A percentile compares a stretch with the other conserved stretches of the same genome.
phyloP scores from a whole-genome alignment of 2,329 filamentous ascomycete genomes.

The Cercospora sesami region DNA sequence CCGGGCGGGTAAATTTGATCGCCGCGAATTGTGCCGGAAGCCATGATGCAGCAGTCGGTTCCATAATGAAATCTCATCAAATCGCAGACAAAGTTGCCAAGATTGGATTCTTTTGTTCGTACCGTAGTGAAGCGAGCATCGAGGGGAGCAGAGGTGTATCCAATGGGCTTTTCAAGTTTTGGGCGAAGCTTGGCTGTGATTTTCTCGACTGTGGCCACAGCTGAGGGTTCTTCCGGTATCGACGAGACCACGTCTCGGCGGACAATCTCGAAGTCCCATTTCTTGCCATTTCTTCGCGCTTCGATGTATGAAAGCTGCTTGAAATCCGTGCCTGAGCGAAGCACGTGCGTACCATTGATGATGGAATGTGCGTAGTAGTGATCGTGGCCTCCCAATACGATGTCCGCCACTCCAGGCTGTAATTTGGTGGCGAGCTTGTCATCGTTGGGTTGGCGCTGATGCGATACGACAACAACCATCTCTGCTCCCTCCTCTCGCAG shows the following conservation, averaged over 20 bases:
- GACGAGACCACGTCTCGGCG: constrained; percentile 57
- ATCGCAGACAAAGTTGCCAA: constrained; percentile 89
- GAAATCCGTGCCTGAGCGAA: constrained; percentile 89
- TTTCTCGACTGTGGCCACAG: constrained; percentile 63
- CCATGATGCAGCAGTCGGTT: constrained; percentile 82
- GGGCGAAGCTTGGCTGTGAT: constrained; percentile 72
- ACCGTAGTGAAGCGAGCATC: constrained; percentile 87
- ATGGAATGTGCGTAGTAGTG: constrained; percentile 80
- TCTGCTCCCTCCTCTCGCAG: constrained; percentile 77
- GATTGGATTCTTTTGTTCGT: constrained; percentile 72
- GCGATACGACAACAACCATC: constrained; percentile 77
- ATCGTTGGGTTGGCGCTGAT: constrained; percentile 87
- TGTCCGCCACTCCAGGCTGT: constrained; percentile 68
- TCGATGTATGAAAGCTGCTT: constrained; percentile 90
- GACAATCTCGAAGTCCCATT: constrained; percentile 65
- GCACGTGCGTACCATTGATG: constrained; percentile 75
- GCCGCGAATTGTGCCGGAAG: constrained; percentile 79
- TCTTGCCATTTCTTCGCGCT: constrained; percentile 60
- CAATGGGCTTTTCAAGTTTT: constrained; percentile 78
- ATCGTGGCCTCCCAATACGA: constrained; percentile 86
- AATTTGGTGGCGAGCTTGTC: constrained; percentile 75
- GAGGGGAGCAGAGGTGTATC: constrained; percentile 77
- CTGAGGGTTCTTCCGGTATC: constrained; percentile 63
- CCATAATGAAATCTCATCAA: constrained; percentile 82
- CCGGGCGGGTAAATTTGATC: constrained; percentile 87